A percentile compares a stretch with the other conserved stretches of the same genome.
Conservation (phyloP, 2,329 filamentous ascomycete species). For the Pezicula rhizophila region DNA sequence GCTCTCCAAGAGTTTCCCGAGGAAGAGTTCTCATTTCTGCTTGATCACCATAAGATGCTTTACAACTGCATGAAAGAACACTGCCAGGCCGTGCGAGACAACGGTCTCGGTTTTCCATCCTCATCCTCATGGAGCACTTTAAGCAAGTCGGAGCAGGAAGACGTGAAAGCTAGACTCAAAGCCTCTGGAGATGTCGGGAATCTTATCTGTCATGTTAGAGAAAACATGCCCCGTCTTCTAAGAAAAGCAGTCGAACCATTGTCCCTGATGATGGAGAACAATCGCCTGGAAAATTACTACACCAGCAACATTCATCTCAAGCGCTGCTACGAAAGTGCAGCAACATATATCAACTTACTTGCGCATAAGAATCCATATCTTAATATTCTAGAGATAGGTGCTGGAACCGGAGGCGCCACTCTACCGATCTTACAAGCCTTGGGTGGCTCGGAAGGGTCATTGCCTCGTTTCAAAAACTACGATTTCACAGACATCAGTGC, state of each 20-base stretch:
- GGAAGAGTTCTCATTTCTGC: background rate
- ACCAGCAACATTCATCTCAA: constrained; percentile 21
- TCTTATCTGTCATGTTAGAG: background rate
- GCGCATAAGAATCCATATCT: constrained; percentile 15
- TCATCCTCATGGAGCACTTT: background rate
- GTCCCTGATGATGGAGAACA: background rate
- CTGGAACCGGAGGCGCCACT: constrained; percentile 5
- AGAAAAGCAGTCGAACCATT: background rate
- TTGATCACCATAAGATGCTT: background rate
- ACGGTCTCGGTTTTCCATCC: background rate
- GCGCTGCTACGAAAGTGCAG: background rate
- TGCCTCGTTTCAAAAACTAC: constrained; percentile 3
- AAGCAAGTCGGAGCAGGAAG: background rate
- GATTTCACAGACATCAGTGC: constrained; percentile 13
- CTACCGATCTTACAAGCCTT: constrained; percentile 1
- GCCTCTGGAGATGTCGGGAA: background rate
- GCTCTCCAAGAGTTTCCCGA: background rate
- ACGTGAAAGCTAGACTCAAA: background rate
- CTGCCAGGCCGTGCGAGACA: background rate
- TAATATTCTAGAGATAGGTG: constrained; percentile 7
- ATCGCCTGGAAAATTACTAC: constrained; percentile 9
- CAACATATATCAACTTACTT: background rate
- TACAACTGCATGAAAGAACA: background rate
- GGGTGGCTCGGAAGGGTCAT: background rate
- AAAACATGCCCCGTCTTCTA: background rate